Percentiles rank a stretch among this genome's conserved stretches.
Evolutionary conservation across 108 stramenopile genomes (phyloP).

Genomic region (Skeletonema potamos): DNA sequence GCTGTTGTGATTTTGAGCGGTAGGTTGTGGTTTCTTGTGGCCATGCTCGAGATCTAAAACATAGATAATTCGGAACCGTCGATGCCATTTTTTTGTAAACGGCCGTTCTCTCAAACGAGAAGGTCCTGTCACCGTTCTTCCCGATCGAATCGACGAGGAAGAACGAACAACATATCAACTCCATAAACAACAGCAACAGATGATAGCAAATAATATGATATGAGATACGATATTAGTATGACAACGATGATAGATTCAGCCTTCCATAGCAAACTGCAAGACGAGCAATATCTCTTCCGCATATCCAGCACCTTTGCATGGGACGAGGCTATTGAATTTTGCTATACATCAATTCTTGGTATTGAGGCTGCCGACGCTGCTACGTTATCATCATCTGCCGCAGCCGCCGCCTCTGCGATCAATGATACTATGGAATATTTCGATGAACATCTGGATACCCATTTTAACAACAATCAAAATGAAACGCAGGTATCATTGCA

Average conservation of each 20-base stretch:
- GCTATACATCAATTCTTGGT: constrained; percentile 1
- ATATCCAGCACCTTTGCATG: constrained; percentile 35
- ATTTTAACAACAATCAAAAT: background rate
- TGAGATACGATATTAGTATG: too few species aligned
- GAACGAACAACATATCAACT: too few species aligned
- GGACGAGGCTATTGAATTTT: constrained; percentile 29
- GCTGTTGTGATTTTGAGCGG: too few species aligned
- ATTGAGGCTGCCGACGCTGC: constrained; percentile 9
- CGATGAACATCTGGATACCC: background rate
- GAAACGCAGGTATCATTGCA: background rate
- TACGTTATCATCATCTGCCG: background rate
- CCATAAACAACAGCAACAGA: too few species aligned
- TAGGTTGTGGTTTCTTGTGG: too few species aligned
- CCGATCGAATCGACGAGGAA: too few species aligned
- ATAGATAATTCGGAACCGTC: too few species aligned
- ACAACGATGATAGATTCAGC: background rate
- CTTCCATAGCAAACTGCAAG: background rate
- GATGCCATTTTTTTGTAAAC: too few species aligned
- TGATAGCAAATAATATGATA: too few species aligned
- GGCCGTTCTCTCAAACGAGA: too few species aligned
- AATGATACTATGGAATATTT: constrained; percentile 9
- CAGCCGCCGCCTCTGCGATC: background rate
- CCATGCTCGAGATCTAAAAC: too few species aligned
- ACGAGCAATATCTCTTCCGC: constrained; percentile 34
- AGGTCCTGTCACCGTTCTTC: too few species aligned